Evolutionary conservation across 371 early-diverging fungal species (phyloP).

Genomic region (Mucor irregularis): DNA sequence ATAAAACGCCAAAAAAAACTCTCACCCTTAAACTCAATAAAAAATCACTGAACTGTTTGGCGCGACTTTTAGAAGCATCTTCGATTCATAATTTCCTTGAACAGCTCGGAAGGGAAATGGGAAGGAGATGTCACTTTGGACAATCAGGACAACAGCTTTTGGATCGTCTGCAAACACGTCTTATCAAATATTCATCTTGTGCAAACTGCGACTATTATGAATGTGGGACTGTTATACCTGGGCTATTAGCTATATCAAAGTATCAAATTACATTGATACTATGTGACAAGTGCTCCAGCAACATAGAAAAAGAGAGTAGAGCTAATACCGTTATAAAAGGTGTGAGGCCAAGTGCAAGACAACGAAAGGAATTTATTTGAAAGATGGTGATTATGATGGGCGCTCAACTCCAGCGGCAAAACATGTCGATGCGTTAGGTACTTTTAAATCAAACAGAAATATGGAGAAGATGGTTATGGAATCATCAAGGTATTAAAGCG

Average conservation of each 20-base stretch:
- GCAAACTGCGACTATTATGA: slow-evolving; percentile 14
- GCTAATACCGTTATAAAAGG: slow-evolving; percentile 15
- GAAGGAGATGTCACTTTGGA: slow-evolving; percentile 7
- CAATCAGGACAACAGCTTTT: slow-evolving; percentile 8
- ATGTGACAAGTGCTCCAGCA: slow-evolving; percentile 10
- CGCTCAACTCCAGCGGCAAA: slow-evolving; percentile 9
- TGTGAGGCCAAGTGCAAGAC: slow-evolving; percentile 15
- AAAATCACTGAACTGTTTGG: too few species aligned
- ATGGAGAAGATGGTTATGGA: slow-evolving; percentile 17
- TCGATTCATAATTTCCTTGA: too few species aligned
- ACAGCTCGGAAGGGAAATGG: too few species aligned
- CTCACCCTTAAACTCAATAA: too few species aligned
- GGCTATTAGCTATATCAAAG: slow-evolving; percentile 16
- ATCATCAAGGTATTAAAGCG: slow-evolving; percentile 14
- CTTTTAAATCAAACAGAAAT: slow-evolving; percentile 11
- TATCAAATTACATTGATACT: slow-evolving; percentile 9
- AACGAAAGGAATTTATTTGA: slow-evolving; percentile 15
- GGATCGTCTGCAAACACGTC: slow-evolving; percentile 11
- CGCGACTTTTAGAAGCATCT: too few species aligned
- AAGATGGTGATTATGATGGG: slow-evolving; percentile 17
- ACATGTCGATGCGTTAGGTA: slow-evolving; percentile 9
- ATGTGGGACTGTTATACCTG: too few species aligned
- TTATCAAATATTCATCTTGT: slow-evolving; percentile 14
- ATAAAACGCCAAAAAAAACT: too few species aligned
- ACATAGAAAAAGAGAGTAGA: neutral